phyloP scores from a whole-genome alignment of 1,139 yeast species.

The Saccharomyces hybrid region DNA sequence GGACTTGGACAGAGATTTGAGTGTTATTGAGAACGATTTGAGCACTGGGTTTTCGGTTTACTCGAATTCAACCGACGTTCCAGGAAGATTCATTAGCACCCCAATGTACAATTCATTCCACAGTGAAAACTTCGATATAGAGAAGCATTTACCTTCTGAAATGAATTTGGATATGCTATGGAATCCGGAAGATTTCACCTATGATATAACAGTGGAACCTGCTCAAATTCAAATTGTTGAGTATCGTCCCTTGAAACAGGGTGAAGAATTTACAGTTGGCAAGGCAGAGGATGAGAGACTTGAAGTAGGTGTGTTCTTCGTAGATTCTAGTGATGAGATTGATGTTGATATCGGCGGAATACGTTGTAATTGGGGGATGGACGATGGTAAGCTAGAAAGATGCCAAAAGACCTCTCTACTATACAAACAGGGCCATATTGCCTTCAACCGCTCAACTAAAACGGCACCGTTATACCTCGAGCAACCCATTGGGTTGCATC shows the following conservation, averaged over 20 bases:
- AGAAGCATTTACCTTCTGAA: slow-evolving; percentile 6
- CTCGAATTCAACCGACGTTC: background rate
- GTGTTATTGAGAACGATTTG: slow-evolving; percentile 12
- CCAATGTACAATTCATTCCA: slow-evolving; percentile 12
- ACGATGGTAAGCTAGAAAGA: slow-evolving; percentile 13
- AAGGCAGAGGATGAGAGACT: slow-evolving; percentile 9
- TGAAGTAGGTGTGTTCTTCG: slow-evolving; percentile 26
- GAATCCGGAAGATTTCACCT: slow-evolving; percentile 14
- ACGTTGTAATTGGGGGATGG: slow-evolving; percentile 23
- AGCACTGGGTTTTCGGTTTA: slow-evolving; percentile 20
- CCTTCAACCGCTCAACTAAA: background rate
- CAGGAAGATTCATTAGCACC: slow-evolving; percentile 8
- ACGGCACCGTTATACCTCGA: slow-evolving; percentile 17
- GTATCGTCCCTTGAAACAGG: slow-evolving; percentile 11
- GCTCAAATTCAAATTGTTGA: slow-evolving; percentile 14
- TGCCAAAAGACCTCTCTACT: slow-evolving; percentile 26
- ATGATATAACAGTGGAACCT: slow-evolving; percentile 16
- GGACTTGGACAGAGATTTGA: background rate
- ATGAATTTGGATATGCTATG: slow-evolving; percentile 4
- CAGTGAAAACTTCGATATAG: slow-evolving; percentile 9
- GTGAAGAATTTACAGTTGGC: slow-evolving; percentile 4
- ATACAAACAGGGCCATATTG: slow-evolving; percentile 18
- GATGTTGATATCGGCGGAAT: slow-evolving; percentile 25
- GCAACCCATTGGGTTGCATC: slow-evolving; percentile 42
- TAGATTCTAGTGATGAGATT: slow-evolving; percentile 17